Base-by-base conservation (phyloP, 2,329 filamentous ascomycete species). In the Penicillium palitans region DNA sequence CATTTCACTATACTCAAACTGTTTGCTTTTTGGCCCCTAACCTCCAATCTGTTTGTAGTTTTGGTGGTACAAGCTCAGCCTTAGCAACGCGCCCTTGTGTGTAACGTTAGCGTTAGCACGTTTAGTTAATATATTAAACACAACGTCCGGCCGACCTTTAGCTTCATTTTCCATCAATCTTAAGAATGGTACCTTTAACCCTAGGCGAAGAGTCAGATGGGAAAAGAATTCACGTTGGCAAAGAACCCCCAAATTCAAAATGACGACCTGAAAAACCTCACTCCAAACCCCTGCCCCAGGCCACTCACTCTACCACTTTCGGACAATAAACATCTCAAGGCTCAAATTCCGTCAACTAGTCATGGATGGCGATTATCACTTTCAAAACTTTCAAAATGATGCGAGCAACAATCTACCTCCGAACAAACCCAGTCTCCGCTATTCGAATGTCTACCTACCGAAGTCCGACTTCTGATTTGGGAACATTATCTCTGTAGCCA, bases 381-480 rank as follows among this genome's bases (percentile, higher is more conserved):
- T 21, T 33, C 24, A 17, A 55, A 29, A 4, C 31, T 33, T 33
- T 33, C 31, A 33, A 33, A 15, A 13, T 33, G n/a, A 21, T 25
- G 24, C 8, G 19, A 33, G 9, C 19, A 40, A 15, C 44, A 40
- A 24, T 35, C 13, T 24, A 47, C 42, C 21, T 31, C 49, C 2
- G 2, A 29, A 19, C 52, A 55, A 39, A 6, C 4, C 19, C 33
- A 49, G 17, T 55, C 42, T 39, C 25, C 52, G 33, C 33, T 55
- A 1, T 55, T 55, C 6, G 5, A 24, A n/a, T 21, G 5, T 27
- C 4, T 49, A 4, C 52, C 52, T 7, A n/a, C 33, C 6, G 44
- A 55, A 25, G 10, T 55, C 10, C 42, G 35, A 7, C 33, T 49
- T 9, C 33, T 55, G 2, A 55, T 55, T 7, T 55, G 52, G 52